Evolutionary conservation across 495 filamentous ascomycete species (phyloP).

Genomic region (Penicillium alfredii): DNA sequence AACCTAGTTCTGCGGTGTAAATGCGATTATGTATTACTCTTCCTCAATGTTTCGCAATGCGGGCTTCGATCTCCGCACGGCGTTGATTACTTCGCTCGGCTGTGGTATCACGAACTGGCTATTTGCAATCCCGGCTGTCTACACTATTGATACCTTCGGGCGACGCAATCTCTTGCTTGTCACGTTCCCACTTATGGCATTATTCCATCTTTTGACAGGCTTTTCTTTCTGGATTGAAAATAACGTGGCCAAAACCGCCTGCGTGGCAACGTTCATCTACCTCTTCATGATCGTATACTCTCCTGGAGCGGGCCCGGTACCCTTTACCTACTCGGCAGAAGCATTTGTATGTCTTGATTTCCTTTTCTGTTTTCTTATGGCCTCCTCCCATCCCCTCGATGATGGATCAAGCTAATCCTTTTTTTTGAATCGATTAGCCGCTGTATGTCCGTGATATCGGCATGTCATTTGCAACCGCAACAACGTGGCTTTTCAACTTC

Average conservation of each 20-base stretch:
- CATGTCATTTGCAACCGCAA: slow-evolving; percentile 50
- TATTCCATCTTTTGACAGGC: slow-evolving; percentile 67
- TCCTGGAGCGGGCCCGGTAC: slow-evolving; percentile 76
- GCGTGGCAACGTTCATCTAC: slow-evolving; percentile 67
- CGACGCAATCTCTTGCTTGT: slow-evolving; percentile 70
- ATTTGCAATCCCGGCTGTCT: slow-evolving; percentile 79
- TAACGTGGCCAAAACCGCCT: slow-evolving; percentile 48
- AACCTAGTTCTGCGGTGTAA: slow-evolving; percentile 67
- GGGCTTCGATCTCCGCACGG: slow-evolving; percentile 48
- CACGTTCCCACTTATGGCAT: slow-evolving; percentile 82
- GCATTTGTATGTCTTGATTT: too few relatives aligned
- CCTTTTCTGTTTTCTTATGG: too few relatives aligned
- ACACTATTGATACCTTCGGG: slow-evolving; percentile 81
- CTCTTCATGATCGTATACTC: slow-evolving; percentile 69
- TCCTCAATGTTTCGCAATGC: slow-evolving; percentile 65
- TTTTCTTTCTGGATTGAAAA: slow-evolving; percentile 58
- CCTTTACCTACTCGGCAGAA: slow-evolving; percentile 75
- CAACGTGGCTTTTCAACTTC: slow-evolving; percentile 52
- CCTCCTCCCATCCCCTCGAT: too few relatives aligned
- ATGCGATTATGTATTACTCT: slow-evolving; percentile 81
- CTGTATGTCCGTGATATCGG: slow-evolving; percentile 39
- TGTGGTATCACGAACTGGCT: slow-evolving; percentile 78
- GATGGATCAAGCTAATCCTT: too few relatives aligned
- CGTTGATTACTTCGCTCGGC: slow-evolving; percentile 69
- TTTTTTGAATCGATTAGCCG: too few relatives aligned